These are phyloP conservation scores for Trematosphaeria pertusa DNA, from an alignment of 2,329 filamentous ascomycete species.

Conservation along the genomic window DNA sequence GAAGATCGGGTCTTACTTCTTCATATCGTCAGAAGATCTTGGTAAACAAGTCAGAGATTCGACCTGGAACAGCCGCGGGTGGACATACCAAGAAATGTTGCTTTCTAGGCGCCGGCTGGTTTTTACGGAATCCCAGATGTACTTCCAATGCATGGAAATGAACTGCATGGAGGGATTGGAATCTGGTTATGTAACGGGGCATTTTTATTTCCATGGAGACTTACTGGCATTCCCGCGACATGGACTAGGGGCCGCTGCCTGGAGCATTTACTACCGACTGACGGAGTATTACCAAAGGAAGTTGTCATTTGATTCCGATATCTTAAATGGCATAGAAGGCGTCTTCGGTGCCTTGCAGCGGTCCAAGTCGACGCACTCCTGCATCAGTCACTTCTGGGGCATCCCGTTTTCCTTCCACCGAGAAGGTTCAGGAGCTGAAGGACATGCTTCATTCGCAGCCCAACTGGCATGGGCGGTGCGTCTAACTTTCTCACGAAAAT, in stretches of 20 bases:
- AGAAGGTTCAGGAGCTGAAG: too few relatives aligned
- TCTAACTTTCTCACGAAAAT: too few relatives aligned
- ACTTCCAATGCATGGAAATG: constrained; percentile 37
- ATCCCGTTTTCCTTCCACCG: too few relatives aligned
- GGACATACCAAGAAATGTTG: constrained; percentile 51
- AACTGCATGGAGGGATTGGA: background rate
- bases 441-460: too few relatives aligned
- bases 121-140: constrained; percentile 41
- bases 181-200: background rate
- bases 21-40: background rate
- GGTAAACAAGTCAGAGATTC: constrained; percentile 21
- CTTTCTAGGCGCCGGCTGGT: constrained; percentile 46
- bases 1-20: background rate
- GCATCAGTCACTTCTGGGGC: background rate
- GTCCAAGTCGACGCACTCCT: background rate
- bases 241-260: too few relatives aligned
- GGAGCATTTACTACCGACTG: background rate
- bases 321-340: background rate
- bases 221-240: too few relatives aligned
- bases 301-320: background rate
- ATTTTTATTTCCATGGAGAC: too few relatives aligned
- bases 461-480: too few relatives aligned
- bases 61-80: constrained; percentile 46
- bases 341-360: background rate
- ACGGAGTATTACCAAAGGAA: background rate